These are phyloP conservation scores for Neofusicoccum sp. DNA, from an alignment of 2,329 filamentous ascomycete species.

Conservation along the genomic window DNA sequence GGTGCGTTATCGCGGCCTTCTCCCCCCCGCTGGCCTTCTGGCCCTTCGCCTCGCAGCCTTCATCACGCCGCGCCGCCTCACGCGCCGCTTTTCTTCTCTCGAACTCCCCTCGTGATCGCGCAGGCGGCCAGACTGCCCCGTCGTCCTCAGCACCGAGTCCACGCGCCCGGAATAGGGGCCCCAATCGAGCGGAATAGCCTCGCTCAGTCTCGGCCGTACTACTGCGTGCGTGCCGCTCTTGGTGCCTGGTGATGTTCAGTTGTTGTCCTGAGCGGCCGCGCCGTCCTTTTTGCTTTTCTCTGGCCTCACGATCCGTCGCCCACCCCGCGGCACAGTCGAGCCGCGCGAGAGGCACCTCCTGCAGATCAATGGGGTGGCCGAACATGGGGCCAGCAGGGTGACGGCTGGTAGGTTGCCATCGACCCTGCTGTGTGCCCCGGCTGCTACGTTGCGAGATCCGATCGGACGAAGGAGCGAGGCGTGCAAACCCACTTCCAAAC, in stretches of 20 bases:
- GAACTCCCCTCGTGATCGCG: not conserved
- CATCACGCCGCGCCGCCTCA: not conserved
- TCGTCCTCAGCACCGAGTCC: too few relatives aligned
- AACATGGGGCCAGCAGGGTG: not conserved
- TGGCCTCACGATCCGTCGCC: too few relatives aligned
- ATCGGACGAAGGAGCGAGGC: not conserved
- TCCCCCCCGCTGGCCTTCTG: slow-evolving; percentile 2
- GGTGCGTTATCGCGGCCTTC: not conserved
- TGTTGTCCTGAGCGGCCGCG: slow-evolving; percentile 15
- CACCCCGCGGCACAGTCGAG: not conserved
- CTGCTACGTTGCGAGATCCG: slow-evolving; percentile 7
- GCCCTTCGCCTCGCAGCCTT: too few relatives aligned
- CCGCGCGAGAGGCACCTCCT: not conserved
- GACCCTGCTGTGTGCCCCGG: not conserved
- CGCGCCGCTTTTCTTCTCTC: not conserved
- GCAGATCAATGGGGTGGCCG: slow-evolving; percentile 8
- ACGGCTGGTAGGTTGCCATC: too few relatives aligned
- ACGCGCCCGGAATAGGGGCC: not conserved
- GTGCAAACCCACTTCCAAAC: not conserved
- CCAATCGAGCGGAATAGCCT: not conserved
- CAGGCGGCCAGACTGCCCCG: too few relatives aligned
- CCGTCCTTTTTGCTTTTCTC: not conserved
- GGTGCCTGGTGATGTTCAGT: not conserved
- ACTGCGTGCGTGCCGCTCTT: not conserved
- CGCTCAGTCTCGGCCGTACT: slow-evolving; percentile 8